Evolutionary conservation across 1,284 basidiomycete genomes (phyloP).

Genomic region (Hymenochaete sp.): DNA sequence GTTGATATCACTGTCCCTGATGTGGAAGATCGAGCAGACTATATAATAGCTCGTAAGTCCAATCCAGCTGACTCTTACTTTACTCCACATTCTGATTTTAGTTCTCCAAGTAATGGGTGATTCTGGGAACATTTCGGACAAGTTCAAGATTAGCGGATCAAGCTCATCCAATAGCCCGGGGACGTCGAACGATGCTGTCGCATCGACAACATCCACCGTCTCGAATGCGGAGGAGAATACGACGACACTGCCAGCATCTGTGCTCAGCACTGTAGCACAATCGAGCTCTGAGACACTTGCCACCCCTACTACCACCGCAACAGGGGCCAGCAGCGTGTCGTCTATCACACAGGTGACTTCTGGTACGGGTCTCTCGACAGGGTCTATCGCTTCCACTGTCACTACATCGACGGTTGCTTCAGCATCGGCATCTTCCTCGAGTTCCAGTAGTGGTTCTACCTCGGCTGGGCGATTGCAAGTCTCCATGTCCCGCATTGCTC

Average conservation of each 20-base stretch:
- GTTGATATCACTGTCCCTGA: constrained; percentile 31
- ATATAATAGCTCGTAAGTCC: constrained; percentile 34
- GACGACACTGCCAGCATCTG: neutral
- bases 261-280: neutral
- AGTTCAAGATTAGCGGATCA: constrained; percentile 27
- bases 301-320: too few species aligned
- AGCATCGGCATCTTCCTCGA: neutral
- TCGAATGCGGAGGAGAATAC: neutral
- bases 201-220: too few species aligned
- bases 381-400: neutral
- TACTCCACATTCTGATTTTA: neutral
- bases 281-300: neutral
- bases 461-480: neutral
- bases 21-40: constrained; percentile 24
- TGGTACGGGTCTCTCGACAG: too few species aligned
- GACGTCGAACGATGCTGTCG: too few species aligned
- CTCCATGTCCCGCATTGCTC: neutral
- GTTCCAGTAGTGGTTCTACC: neutral
- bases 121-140: constrained; percentile 35
- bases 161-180: too few species aligned
- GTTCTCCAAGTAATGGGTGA: constrained; percentile 32
- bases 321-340: too few species aligned
- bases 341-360: too few species aligned
- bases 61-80: neutral
- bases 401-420: neutral